Percentiles rank a stretch among this genome's conserved stretches.
Evolutionary conservation across 345 rosid species (phyloP).

Genomic region (Schrenkiella parvula): DNA sequence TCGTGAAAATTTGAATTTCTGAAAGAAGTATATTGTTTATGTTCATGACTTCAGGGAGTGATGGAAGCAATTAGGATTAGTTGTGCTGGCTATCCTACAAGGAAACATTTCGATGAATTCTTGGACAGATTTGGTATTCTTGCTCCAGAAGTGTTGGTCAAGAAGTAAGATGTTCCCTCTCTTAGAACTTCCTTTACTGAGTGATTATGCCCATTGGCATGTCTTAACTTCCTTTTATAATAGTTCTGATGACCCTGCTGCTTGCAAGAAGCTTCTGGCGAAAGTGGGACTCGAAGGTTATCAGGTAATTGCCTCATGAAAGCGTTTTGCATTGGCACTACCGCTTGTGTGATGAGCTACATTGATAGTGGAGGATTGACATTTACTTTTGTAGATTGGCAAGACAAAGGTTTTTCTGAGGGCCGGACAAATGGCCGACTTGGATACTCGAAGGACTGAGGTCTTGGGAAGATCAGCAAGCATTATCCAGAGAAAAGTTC

Average conservation of each 20-base stretch:
- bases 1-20: neutral
- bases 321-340: neutral
- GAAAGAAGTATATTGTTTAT: neutral
- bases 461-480: slow-evolving; percentile 74
- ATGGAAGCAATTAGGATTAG: slow-evolving; percentile 99
- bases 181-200: neutral
- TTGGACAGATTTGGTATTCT: slow-evolving; percentile 83
- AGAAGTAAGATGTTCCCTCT: slow-evolving; percentile 49
- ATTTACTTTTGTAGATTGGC: slow-evolving; percentile 30
- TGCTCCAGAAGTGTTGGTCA: slow-evolving; percentile 77
- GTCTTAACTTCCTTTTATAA: slow-evolving; percentile 22
- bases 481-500: slow-evolving; percentile 91
- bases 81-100: slow-evolving; percentile 97
- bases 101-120: slow-evolving; percentile 88
- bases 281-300: slow-evolving; percentile 78
- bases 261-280: slow-evolving; percentile 88
- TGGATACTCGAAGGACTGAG: slow-evolving; percentile 40
- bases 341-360: slow-evolving; percentile 7
- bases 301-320: slow-evolving; percentile 58
- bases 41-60: slow-evolving; percentile 63
- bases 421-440: slow-evolving; percentile 42
- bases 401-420: slow-evolving; percentile 38
- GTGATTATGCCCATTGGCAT: neutral
- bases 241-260: slow-evolving; percentile 85
- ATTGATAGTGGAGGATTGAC: neutral